A percentile compares a stretch with the other conserved stretches of the same genome.
Conservation (phyloP, 2,329 filamentous ascomycete species). For the Hymenotorrendiella dingleyae region DNA sequence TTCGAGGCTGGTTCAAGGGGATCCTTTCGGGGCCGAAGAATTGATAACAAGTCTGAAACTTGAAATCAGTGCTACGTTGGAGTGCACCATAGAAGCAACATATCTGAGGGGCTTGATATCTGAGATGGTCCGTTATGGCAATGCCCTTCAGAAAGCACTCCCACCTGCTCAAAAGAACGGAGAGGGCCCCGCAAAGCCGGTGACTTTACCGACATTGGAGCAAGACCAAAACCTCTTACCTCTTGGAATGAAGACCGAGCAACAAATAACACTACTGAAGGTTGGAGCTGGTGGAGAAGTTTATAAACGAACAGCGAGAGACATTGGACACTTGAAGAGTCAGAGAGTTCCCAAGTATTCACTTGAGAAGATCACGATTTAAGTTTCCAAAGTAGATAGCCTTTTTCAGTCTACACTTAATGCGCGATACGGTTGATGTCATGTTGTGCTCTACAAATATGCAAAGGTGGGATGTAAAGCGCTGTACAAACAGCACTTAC, state of each 20-base stretch:
- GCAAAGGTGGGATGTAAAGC: background rate
- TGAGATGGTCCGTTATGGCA: constrained; percentile 59
- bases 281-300: constrained; percentile 65
- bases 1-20: constrained; percentile 41
- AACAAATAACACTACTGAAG: constrained; percentile 48
- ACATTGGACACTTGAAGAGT: constrained; percentile 72
- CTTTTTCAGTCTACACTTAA: no score
- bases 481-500: no score
- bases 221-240: constrained; percentile 51
- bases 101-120: constrained; percentile 58
- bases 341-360: constrained; percentile 79
- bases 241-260: constrained; percentile 61
- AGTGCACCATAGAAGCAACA: constrained; percentile 64
- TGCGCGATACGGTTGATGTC: background rate
- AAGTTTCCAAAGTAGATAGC: constrained; percentile 23
- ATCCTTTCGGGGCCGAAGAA: constrained; percentile 50
- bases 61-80: constrained; percentile 65
- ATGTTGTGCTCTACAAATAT: background rate
- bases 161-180: background rate
- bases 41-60: constrained; percentile 60
- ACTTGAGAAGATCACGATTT: constrained; percentile 69
- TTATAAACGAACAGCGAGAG: constrained; percentile 60
- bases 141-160: constrained; percentile 25
- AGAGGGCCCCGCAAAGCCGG: constrained; percentile 33
- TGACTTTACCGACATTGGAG: constrained; percentile 40